Evolutionary conservation across 768 basidiomycete species (phyloP).

Genomic region (Pisolithus tinctorius): DNA sequence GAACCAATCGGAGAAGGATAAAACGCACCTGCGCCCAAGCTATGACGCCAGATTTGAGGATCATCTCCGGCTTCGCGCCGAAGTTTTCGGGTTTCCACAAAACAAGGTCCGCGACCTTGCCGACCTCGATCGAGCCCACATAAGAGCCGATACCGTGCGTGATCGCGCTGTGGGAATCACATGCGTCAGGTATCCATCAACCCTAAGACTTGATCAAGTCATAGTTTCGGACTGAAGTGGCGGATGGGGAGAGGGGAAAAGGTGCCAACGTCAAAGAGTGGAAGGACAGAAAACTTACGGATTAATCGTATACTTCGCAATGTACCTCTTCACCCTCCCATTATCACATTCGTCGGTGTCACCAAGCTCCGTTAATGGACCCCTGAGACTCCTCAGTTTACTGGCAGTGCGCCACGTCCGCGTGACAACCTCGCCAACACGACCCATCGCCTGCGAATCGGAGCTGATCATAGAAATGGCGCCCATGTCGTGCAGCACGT

Average conservation of each 20-base stretch:
- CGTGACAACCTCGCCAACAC: constrained; percentile 89
- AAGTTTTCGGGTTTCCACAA: constrained; percentile 95
- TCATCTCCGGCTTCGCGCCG: constrained; percentile 88
- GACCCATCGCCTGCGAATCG: constrained; percentile 97
- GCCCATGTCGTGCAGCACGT: constrained; percentile 86
- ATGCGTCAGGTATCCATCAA: not conserved
- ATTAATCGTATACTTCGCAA: constrained; percentile 96
- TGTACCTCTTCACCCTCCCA: constrained; percentile 86
- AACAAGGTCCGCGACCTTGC: constrained; percentile 88
- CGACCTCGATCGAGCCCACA: constrained; percentile 77
- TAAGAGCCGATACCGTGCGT: constrained; percentile 87
- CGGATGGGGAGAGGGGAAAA: not conserved
- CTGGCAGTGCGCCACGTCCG: constrained; percentile 96
- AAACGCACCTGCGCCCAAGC: constrained; percentile 74
- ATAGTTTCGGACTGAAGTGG: too few relatives aligned
- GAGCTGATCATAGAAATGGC: constrained; percentile 97
- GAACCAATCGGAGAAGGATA: not conserved
- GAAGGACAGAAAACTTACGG: constrained; percentile 54
- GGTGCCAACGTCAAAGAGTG: not conserved
- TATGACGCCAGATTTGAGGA: constrained; percentile 92
- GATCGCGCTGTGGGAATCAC: constrained; percentile 57
- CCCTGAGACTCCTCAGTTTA: constrained; percentile 80
- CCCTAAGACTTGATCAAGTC: too few relatives aligned
- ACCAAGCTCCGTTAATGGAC: constrained; percentile 64
- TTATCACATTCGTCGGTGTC: constrained; percentile 50